Base-by-base conservation (phyloP, 2,329 filamentous ascomycete species). In the Lachnellula suecica region DNA sequence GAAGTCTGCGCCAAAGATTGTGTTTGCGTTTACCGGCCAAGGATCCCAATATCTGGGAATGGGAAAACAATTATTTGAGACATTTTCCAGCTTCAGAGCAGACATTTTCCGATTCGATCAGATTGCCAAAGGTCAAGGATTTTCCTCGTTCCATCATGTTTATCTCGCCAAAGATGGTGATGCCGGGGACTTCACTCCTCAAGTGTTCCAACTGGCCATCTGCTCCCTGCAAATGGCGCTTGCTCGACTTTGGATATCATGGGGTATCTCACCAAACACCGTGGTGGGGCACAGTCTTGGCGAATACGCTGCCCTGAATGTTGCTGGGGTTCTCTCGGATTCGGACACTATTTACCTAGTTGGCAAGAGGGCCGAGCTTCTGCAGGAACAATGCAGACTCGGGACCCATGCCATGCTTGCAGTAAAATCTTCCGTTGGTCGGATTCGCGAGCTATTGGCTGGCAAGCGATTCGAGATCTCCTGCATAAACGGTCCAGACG, bases 401-500 rank as follows among this genome's bases (percentile, higher is more conserved):
- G 80, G 83, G 53, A 88, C 81, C 1, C 87, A 91, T 60, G 76
- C 78, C 24, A 87, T 87, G 84, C 66, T 87, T 24, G 79, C 80
- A 11, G 79, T 85, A 0, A 63, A 66, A 9, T 70, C 64, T 1
- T 75, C 83, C n/a, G n/a, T n/a, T n/a, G n/a, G n/a, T n/a, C n/a
- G n/a, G n/a, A n/a, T n/a, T n/a, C n/a, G n/a, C n/a, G n/a, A n/a
- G 66, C 66, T 37, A 9, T 37, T 37, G 34, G 34, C 15, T 9
- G 84, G 84, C 15, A 67, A 66, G 52, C 72, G 73, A 34, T 37
- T 38, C 62, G 70, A 67, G 3, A 65, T 76, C 47, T 85, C 89
- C 13, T 94, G 89, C 72, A 79, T 90, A 67, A 93, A 94, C 61
- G 83, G 85, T 0, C 84, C 85, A 0, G 76, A 82, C 46, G 87